These are phyloP conservation scores for Inosperma sp. DNA, from an alignment of 768 basidiomycete species.

Conservation along the genomic window DNA sequence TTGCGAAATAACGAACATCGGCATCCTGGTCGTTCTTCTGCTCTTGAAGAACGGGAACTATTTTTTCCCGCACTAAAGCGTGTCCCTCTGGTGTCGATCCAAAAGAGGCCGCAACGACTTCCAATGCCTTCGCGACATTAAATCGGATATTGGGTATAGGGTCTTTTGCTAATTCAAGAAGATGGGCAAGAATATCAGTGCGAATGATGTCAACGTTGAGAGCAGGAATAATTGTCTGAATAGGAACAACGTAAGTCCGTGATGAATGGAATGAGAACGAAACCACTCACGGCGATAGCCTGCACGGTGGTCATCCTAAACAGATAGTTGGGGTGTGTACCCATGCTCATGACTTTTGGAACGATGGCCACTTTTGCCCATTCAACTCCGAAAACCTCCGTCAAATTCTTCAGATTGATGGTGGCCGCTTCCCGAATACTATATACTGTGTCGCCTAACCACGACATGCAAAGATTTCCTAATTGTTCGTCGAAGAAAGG, in stretches of 20 bases:
- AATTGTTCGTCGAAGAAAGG: constrained; percentile 98
- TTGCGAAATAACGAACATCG: constrained; percentile 93
- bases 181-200: constrained; percentile 76
- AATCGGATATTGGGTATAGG: constrained; percentile 99
- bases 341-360: constrained; percentile 97
- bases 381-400: constrained; percentile 97
- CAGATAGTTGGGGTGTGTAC: constrained; percentile 92
- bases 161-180: constrained; percentile 79
- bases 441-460: constrained; percentile 97
- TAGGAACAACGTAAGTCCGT: neutral
- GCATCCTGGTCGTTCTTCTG: constrained; percentile 88
- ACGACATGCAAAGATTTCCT: constrained; percentile 96
- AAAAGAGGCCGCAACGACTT: constrained; percentile 76
- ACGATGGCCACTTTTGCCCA: constrained; percentile 95
- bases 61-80: constrained; percentile 65
- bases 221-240: constrained; percentile 90
- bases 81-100: constrained; percentile 62
- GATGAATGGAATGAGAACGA: constrained; percentile 3
- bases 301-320: constrained; percentile 99
- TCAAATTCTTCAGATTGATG: constrained; percentile 91
- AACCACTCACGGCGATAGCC: constrained; percentile 75
- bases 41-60: constrained; percentile 80
- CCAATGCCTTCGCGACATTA: constrained; percentile 94
- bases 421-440: constrained; percentile 99
- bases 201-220: constrained; percentile 80